These are phyloP conservation scores for Fraxinus americana DNA, from an alignment of 257 asterid genomes.

Conservation along the genomic window DNA sequence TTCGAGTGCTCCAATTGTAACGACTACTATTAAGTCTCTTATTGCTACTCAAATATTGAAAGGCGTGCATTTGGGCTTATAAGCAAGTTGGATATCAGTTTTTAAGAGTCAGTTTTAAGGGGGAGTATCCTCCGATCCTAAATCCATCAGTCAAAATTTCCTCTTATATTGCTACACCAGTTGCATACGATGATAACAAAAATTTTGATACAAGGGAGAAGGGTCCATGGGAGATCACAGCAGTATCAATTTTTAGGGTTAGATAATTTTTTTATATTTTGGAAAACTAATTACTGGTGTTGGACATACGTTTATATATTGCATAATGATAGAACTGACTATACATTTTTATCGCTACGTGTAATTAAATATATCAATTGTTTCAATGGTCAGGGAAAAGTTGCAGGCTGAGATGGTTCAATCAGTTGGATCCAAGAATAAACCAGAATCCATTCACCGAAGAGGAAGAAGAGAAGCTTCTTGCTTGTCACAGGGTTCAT, in stretches of 20 bases:
- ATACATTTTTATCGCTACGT: background rate
- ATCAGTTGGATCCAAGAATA: conserved; percentile 85
- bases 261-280: background rate
- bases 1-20: no score
- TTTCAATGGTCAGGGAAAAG: conserved; percentile 62
- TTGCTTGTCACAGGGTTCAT: conserved; percentile 71
- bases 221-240: no score
- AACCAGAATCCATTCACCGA: conserved; percentile 81
- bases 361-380: background rate
- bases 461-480: conserved; percentile 84
- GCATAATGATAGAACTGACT: background rate
- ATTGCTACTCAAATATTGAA: no score
- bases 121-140: no score
- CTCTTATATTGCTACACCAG: no score
- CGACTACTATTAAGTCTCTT: no score
- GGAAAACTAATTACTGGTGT: background rate
- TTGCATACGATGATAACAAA: no score
- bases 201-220: no score
- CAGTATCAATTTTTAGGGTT: background rate
- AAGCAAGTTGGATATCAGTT: no score
- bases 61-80: no score
- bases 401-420: conserved; percentile 94
- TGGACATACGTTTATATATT: background rate
- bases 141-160: no score
- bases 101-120: no score